phyloP scores from a whole-genome alignment of 495 filamentous ascomycete genomes.

The Aspergillus kassunensis region DNA sequence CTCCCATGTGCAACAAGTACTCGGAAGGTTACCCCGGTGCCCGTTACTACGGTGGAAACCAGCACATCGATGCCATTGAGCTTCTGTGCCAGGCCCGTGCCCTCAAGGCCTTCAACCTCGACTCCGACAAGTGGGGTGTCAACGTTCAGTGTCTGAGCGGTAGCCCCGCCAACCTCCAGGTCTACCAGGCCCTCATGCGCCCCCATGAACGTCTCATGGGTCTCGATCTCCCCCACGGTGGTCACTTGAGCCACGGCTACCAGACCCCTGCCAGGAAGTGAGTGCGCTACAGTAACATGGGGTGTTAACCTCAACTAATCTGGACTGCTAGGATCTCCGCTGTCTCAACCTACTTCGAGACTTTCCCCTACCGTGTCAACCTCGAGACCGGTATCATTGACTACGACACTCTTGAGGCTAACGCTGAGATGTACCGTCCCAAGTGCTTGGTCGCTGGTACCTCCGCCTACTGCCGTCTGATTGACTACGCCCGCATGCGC shows the following conservation, averaged over 20 bases:
- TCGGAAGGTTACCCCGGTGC: constrained; percentile 98
- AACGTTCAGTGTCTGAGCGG: constrained; percentile 95
- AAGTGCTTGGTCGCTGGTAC: constrained; percentile 96
- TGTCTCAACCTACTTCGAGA: constrained; percentile 93
- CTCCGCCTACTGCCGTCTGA: constrained; percentile 96
- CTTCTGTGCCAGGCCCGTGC: constrained; percentile 93
- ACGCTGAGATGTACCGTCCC: constrained; percentile 90
- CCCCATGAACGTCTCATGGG: constrained; percentile 97
- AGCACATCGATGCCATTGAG: constrained; percentile 97
- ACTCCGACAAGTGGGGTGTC: constrained; percentile 91
- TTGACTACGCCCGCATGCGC: constrained; percentile 96
- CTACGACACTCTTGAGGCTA: constrained; percentile 89
- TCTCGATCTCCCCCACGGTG: constrained; percentile 94
- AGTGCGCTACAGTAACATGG: constrained; percentile 21
- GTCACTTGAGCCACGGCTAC: constrained; percentile 97
- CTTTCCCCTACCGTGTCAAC: constrained; percentile 87
- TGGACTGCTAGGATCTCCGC: constrained; percentile 67
- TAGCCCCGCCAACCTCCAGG: constrained; percentile 90
- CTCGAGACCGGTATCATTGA: constrained; percentile 94
- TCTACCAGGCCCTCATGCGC: constrained; percentile 98
- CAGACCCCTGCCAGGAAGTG: constrained; percentile 90
- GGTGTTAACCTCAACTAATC: neutral
- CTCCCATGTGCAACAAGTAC: constrained; percentile 99
- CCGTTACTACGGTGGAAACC: constrained; percentile 98
- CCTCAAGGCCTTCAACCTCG: constrained; percentile 84